A percentile compares a stretch with the other conserved stretches of the same genome.
These are phyloP conservation scores for Cystoderma amianthinum DNA, from an alignment of 768 basidiomycete species.

Conservation along the genomic window DNA sequence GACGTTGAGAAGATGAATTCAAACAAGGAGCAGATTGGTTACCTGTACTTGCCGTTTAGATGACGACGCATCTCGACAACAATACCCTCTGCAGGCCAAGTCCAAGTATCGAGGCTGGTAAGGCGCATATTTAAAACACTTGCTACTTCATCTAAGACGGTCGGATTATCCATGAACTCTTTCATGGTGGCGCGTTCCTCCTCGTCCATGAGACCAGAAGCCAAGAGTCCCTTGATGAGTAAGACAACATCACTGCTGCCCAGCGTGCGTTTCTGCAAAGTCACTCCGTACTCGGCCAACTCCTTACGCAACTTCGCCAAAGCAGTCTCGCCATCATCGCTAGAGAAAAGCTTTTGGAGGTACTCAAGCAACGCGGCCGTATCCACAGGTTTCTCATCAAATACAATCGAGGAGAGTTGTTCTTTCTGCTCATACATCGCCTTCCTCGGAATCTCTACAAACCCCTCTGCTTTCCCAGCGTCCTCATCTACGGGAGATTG, in stretches of 20 bases:
- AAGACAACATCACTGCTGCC: slow-evolving; percentile 15
- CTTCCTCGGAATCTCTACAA: slow-evolving; percentile 28
- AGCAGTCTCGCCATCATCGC: slow-evolving; percentile 19
- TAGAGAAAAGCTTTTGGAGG: slow-evolving; percentile 28
- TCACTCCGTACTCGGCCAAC: slow-evolving; percentile 17
- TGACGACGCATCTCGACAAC: slow-evolving; percentile 37
- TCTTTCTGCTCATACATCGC: slow-evolving; percentile 35
- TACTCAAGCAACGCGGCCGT: slow-evolving; percentile 21
- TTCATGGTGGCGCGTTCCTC: slow-evolving; percentile 31
- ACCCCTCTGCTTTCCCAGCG: slow-evolving; percentile 9
- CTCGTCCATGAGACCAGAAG: slow-evolving; percentile 29
- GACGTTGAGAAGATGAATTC: neutral
- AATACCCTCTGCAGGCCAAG: slow-evolving; percentile 35
- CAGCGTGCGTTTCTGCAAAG: slow-evolving; percentile 17
- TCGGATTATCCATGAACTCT: slow-evolving; percentile 31
- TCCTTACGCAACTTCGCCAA: slow-evolving; percentile 21
- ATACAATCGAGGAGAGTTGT: slow-evolving; percentile 30
- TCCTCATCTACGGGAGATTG: slow-evolving; percentile 9
- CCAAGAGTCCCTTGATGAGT: slow-evolving; percentile 27
- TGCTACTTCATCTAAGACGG: slow-evolving; percentile 30
- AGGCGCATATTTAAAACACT: slow-evolving; percentile 41
- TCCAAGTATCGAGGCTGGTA: slow-evolving; percentile 30
- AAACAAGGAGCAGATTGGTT: neutral
- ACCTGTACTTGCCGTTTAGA: slow-evolving; percentile 42
- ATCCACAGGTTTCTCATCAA: slow-evolving; percentile 27